Percentiles rank a stretch among this genome's conserved stretches.
phyloP scores from a whole-genome alignment of 768 basidiomycete genomes.

The Mrakia blollopis region DNA sequence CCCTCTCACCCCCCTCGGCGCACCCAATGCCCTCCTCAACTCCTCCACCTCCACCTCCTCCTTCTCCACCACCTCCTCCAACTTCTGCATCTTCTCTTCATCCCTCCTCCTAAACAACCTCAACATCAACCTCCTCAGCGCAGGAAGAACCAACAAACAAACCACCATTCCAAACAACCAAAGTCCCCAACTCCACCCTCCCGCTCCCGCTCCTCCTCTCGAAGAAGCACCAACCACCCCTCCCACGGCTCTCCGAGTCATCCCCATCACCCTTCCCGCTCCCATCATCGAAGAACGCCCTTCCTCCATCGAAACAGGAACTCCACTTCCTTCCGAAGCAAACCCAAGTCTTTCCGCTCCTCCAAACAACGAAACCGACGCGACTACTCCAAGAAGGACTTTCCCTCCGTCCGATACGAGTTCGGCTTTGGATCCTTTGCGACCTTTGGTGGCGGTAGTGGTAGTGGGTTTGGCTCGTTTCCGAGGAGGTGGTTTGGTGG shows the following conservation, averaged over 20 bases:
- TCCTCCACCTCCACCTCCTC: constrained; percentile 54
- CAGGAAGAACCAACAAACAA: background rate
- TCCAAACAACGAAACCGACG: background rate
- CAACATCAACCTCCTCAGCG: background rate
- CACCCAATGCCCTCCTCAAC: constrained; percentile 64
- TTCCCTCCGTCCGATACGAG: constrained; percentile 8
- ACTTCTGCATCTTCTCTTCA: constrained; percentile 62
- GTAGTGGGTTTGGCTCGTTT: constrained; percentile 11
- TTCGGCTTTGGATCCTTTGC: background rate
- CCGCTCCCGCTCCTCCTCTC: background rate
- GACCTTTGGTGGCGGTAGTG: background rate
- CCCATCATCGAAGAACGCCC: too few species aligned
- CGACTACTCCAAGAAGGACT: constrained; percentile 7
- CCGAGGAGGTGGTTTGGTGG: background rate
- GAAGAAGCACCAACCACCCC: too few species aligned
- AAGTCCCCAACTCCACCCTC: background rate
- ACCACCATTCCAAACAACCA: background rate
- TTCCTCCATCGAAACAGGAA: background rate
- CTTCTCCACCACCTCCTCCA: constrained; percentile 62
- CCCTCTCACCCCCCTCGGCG: background rate
- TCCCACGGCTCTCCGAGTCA: background rate
- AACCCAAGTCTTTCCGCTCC: background rate
- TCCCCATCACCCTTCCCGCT: constrained; percentile 1
- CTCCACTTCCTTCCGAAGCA: background rate
- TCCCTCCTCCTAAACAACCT: background rate